Evolutionary conservation across 1,284 basidiomycete species (phyloP), one percentile per base, ranked within the genome.

Genomic region (Marasmius fiardii): DNA sequence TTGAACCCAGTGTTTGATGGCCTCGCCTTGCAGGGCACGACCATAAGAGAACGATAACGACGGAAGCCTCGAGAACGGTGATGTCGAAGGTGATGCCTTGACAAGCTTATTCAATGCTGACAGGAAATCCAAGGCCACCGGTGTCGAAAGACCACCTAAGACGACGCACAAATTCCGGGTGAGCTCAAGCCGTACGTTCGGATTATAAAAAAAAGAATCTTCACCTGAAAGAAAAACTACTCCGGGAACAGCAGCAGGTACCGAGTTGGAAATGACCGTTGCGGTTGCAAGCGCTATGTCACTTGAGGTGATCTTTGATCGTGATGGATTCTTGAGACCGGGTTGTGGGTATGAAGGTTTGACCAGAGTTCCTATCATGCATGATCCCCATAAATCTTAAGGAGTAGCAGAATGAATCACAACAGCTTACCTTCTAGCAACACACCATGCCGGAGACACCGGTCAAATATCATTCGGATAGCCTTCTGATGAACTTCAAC

Each of bases 271-370:
- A 50, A 82, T 69, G n/a, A 74, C 70, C 4, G 75, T 75, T 7
- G 73, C 74, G 4, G 77, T 80, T 1, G 79, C 78, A 20, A 75
- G 65, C 8, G 74, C 78, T 52, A 82, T 75, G 11, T 76, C 71
- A 33, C 75, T 70, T n/a, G 74, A 61, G 6, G 74, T 72, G 1
- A 67, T 69, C 33, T 62, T 72, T 7, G 59, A 60, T 26, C 73
- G 68, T 18, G 74, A 75, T 8, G 70, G 68, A 52, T 75, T 71
- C 57, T 76, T 72, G 21, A 76, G 61, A 16, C 79, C 76, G 18
- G 78, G 75, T 58, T 81, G 78, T 33, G 78, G 71, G 67, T 81
- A 81, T 0, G 77, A 80, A 5, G 78, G 77, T 58, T 81, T 82
- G 58, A 81, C 74, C 21, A 81, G 67, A 6, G 76, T 73, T 24